These are phyloP conservation scores for Gentiana straminea DNA, from an alignment of 257 asterid genomes.

Conservation along the genomic window DNA sequence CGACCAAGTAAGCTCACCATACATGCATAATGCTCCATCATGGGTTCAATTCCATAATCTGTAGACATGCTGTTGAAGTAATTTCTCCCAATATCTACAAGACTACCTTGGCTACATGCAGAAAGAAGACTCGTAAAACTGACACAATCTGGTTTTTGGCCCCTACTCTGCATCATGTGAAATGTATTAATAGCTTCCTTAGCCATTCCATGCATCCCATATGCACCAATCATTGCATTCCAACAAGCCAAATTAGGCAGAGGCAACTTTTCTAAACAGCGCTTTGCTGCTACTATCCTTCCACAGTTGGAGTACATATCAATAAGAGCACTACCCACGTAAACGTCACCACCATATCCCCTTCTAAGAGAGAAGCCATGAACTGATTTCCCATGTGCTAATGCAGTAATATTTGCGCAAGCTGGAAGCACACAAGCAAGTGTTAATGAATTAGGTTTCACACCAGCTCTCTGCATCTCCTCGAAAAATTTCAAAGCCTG, in stretches of 20 bases:
- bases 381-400: slow-evolving; percentile 70
- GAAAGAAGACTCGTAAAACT: slow-evolving; percentile 79
- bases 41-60: slow-evolving; percentile 52
- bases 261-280: slow-evolving; percentile 50
- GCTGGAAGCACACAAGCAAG: slow-evolving; percentile 89
- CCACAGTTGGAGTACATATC: slow-evolving; percentile 96
- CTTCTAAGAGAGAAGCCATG: slow-evolving; percentile 67
- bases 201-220: slow-evolving; percentile 78
- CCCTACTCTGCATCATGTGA: slow-evolving; percentile 42
- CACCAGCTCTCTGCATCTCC: slow-evolving; percentile 64
- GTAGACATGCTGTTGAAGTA: slow-evolving; percentile 53
- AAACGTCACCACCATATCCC: slow-evolving; percentile 41
- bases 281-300: slow-evolving; percentile 46
- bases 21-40: slow-evolving; percentile 82
- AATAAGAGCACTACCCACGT: slow-evolving; percentile 69
- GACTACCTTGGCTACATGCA: slow-evolving; percentile 77
- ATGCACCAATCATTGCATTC: slow-evolving; percentile 79
- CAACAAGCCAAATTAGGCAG: slow-evolving; percentile 66
- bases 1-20: slow-evolving; percentile 82
- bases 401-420: slow-evolving; percentile 80
- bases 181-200: slow-evolving; percentile 50
- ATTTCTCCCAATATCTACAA: slow-evolving; percentile 46
- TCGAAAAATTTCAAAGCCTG: slow-evolving; percentile 76
- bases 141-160: slow-evolving; percentile 60
- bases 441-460: slow-evolving; percentile 66